Conservation (phyloP, 805 yeast genomes). For the Teunomyces cretensis region DNA sequence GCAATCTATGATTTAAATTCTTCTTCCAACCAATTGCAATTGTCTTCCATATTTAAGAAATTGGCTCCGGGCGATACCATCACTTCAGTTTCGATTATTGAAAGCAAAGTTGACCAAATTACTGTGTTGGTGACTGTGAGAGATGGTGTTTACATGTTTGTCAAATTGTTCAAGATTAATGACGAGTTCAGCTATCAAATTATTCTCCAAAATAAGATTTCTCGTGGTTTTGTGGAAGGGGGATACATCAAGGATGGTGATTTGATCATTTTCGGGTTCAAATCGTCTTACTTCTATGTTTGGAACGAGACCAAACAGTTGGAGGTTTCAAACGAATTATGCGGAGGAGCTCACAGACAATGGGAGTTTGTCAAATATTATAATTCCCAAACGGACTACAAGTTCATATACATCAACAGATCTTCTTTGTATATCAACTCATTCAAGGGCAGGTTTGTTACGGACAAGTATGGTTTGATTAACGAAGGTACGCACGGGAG, state of each 20-base stretch:
- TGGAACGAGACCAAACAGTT: slow-evolving; percentile 79
- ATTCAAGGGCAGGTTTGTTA: slow-evolving; percentile 18
- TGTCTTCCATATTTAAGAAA: slow-evolving; percentile 39
- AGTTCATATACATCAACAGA: slow-evolving; percentile 58
- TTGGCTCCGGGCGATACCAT: slow-evolving; percentile 67
- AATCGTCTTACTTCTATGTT: slow-evolving; percentile 70
- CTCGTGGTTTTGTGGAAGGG: slow-evolving; percentile 83
- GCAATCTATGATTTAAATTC: slow-evolving; percentile 47
- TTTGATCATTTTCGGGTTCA: slow-evolving; percentile 74
- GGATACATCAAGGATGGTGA: slow-evolving; percentile 46
- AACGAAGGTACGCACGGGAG: slow-evolving; percentile 84
- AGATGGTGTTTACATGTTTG: slow-evolving; percentile 62
- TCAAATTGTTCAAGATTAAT: slow-evolving; percentile 16
- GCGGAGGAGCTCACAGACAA: slow-evolving; percentile 91
- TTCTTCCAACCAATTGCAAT: slow-evolving; percentile 8
- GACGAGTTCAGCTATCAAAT: slow-evolving; percentile 19
- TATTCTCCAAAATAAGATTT: slow-evolving; percentile 58
- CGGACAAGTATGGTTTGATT: slow-evolving; percentile 23
- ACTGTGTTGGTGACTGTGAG: slow-evolving; percentile 52
- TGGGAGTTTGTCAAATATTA: slow-evolving; percentile 55
- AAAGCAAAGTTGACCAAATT: slow-evolving; percentile 16
- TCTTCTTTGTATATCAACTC: slow-evolving; percentile 44
- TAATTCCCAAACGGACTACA: slow-evolving; percentile 25
- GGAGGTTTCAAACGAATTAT: slow-evolving; percentile 66
- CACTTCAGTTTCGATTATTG: slow-evolving; percentile 49